Conservation (phyloP, 2,329 filamentous ascomycete species). For the Aspergillus sp. region DNA sequence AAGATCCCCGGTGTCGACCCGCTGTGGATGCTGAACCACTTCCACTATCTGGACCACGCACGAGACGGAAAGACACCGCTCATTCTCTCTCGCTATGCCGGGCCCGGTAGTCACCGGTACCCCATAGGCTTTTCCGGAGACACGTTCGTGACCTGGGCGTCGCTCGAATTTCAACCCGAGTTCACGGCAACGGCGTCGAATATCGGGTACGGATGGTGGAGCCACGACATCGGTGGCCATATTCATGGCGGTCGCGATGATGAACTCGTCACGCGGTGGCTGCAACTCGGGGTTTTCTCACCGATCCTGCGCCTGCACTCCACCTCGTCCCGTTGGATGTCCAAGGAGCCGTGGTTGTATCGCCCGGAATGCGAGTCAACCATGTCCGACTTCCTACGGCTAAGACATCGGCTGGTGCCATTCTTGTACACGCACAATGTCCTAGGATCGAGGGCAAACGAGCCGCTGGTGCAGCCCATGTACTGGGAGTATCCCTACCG, state of each 20-base stretch:
- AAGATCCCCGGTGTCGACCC: conserved; percentile 60
- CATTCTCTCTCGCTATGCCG: conserved; percentile 62
- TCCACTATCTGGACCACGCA: conserved; percentile 58
- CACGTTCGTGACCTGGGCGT: conserved; percentile 59
- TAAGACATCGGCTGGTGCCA: conserved; percentile 60
- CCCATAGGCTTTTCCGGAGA: conserved; percentile 67
- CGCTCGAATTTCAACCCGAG: conserved; percentile 63
- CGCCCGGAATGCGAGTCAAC: conserved; percentile 46
- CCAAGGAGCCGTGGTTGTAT: conserved; percentile 63
- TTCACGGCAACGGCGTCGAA: conserved; percentile 67
- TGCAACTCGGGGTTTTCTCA: conserved; percentile 62
- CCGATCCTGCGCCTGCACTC: conserved; percentile 64
- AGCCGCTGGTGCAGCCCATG: conserved; percentile 60
- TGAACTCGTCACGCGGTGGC: conserved; percentile 60
- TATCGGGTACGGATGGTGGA: conserved; percentile 69
- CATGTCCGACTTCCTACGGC: conserved; percentile 44
- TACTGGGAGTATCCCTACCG: conserved; percentile 60
- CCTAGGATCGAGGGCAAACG: conserved; percentile 42
- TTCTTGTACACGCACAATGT: conserved; percentile 62
- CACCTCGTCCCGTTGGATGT: conserved; percentile 56
- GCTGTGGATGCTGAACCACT: conserved; percentile 65
- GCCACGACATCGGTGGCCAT: conserved; percentile 67
- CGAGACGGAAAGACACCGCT: conserved; percentile 46
- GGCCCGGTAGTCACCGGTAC: conserved; percentile 63
- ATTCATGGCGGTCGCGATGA: conserved; percentile 57